Conservation (phyloP, 805 yeast genomes). For the Yamadazyma sp. region DNA sequence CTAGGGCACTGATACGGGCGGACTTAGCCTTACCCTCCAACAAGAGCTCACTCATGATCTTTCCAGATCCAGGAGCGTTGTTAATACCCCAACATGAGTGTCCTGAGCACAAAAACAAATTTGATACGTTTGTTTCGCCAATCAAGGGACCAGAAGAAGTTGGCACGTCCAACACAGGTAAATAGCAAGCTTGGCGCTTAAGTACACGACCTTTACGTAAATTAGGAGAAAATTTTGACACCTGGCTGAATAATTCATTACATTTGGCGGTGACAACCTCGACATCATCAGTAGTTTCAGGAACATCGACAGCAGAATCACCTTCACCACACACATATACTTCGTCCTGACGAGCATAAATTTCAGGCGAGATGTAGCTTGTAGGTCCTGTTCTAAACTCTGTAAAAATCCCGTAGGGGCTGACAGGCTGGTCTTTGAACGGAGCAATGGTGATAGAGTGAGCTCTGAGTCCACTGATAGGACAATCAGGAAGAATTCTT, state of each 20-base stretch:
- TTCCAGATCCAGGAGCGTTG: constrained; percentile 97
- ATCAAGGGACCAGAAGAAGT: constrained; percentile 90
- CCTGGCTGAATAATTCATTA: constrained; percentile 80
- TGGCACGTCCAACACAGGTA: constrained; percentile 93
- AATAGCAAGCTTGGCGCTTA: constrained; percentile 89
- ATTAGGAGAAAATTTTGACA: constrained; percentile 70
- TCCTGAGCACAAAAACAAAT: constrained; percentile 80
- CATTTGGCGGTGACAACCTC: constrained; percentile 85
- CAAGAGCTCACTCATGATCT: constrained; percentile 81
- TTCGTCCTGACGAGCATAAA: constrained; percentile 93
- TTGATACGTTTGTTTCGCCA: constrained; percentile 87
- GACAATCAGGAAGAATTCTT: constrained; percentile 85
- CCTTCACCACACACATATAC: constrained; percentile 98
- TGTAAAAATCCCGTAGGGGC: constrained; percentile 92
- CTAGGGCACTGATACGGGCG: constrained; percentile 79
- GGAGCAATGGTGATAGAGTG: constrained; percentile 93
- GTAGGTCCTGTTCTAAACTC: constrained; percentile 73
- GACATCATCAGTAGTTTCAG: constrained; percentile 92
- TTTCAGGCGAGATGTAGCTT: constrained; percentile 84
- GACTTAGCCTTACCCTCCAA: constrained; percentile 78
- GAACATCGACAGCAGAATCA: constrained; percentile 84
- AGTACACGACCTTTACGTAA: constrained; percentile 72
- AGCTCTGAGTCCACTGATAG: constrained; percentile 90
- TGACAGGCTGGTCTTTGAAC: constrained; percentile 62
- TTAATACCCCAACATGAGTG: constrained; percentile 99